Evolutionary conservation across 257 asterid genomes (phyloP).

Genomic region (Nicotiana paniculata): DNA sequence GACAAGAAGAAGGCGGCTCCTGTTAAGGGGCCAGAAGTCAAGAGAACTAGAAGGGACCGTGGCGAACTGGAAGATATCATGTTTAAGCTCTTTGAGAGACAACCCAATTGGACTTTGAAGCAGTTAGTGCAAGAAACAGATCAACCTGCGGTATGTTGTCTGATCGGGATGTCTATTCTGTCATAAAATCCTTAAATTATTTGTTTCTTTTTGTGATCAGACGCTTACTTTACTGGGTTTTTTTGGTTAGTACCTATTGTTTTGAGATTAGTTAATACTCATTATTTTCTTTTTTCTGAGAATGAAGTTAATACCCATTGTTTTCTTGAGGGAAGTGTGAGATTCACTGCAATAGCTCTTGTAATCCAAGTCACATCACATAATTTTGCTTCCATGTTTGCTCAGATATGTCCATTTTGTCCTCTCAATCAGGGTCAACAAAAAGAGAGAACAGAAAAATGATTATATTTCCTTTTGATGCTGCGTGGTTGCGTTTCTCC

Average conservation of each 20-base stretch:
- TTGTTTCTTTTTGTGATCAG: neutral
- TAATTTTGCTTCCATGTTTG: neutral
- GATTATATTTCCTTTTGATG: constrained; percentile 6
- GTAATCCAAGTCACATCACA: neutral
- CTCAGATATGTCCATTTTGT: neutral
- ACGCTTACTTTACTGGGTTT: neutral
- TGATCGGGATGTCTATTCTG: constrained; percentile 3
- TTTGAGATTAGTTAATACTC: neutral
- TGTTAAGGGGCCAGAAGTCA: constrained; percentile 73
- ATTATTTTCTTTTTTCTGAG: too few relatives aligned
- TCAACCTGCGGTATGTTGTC: constrained; percentile 84
- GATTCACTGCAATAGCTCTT: neutral
- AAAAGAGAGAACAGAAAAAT: neutral
- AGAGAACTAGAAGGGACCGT: constrained; percentile 96
- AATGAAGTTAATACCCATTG: too few relatives aligned
- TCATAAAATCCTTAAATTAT: neutral
- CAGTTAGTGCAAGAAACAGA: constrained; percentile 93
- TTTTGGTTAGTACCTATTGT: neutral
- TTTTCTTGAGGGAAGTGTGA: neutral
- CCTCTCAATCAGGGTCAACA: neutral
- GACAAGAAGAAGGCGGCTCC: constrained; percentile 89
- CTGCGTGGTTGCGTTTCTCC: neutral
- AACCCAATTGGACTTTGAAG: constrained; percentile 95
- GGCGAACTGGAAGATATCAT: constrained; percentile 92
- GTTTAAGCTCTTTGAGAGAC: constrained; percentile 95